Conservation (phyloP, 441 rosid genomes). For the Adansonia rubrostipa region DNA sequence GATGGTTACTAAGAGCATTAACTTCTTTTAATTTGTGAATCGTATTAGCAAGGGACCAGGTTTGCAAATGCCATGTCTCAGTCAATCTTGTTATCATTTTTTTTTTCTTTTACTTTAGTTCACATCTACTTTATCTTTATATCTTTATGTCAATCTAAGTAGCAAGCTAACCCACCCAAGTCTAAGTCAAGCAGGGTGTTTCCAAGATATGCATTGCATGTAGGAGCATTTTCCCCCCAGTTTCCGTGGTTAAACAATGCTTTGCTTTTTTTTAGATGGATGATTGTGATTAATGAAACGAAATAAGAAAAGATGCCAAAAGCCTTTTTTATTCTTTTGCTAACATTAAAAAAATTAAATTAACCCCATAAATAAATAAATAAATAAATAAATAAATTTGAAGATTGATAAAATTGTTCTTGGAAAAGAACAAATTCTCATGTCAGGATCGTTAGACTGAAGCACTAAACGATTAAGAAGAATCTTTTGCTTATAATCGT, state of each 20-base stretch:
- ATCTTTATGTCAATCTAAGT: constrained; percentile 18
- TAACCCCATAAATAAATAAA: too few relatives aligned
- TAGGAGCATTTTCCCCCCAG: neutral
- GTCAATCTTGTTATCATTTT: neutral
- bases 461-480: constrained; percentile 3
- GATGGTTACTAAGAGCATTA: neutral
- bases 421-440: constrained; percentile 7
- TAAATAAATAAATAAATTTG: too few relatives aligned
- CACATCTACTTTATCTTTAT: constrained; percentile 13
- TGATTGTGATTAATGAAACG: neutral
- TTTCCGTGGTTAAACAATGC: neutral
- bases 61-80: neutral
- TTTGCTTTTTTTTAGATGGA: neutral
- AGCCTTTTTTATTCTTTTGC: neutral
- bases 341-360: neutral
- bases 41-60: constrained; percentile 23
- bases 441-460: neutral
- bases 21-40: neutral
- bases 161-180: neutral
- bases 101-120: neutral
- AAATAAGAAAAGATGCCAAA: neutral
- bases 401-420: neutral
- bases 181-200: neutral
- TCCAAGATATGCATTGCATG: neutral
- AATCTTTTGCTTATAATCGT: neutral